Evolutionary conservation across 495 filamentous ascomycete species (phyloP).

Genomic region (Podospora tetraspora): DNA sequence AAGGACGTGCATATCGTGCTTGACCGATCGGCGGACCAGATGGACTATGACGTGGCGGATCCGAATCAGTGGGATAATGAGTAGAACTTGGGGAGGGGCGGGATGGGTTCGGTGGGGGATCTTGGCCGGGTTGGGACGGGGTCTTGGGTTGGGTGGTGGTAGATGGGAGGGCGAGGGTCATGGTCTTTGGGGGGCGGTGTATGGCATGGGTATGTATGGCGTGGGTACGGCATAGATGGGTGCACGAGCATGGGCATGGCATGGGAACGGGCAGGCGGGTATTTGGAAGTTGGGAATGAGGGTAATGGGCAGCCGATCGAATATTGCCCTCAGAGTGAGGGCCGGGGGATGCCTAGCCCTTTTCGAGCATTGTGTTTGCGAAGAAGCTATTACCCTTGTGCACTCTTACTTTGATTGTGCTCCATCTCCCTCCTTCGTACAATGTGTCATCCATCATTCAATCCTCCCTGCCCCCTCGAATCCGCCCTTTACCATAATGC

Average conservation of each 20-base stretch:
- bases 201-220: neutral
- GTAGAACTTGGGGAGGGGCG: neutral
- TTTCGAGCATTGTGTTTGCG: neutral
- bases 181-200: neutral
- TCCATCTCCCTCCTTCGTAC: too few relatives aligned
- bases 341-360: neutral
- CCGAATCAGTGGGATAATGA: conserved; percentile 38
- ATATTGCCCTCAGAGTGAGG: too few relatives aligned
- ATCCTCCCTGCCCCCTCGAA: too few relatives aligned
- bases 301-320: too few relatives aligned
- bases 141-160: neutral
- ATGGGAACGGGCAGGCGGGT: neutral
- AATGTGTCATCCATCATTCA: too few relatives aligned
- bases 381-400: neutral
- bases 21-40: conserved; percentile 21
- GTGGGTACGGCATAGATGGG: neutral
- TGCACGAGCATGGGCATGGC: neutral
- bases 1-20: conserved; percentile 33
- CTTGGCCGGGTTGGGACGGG: neutral
- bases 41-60: conserved; percentile 45
- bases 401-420: neutral
- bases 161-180: neutral
- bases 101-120: neutral
- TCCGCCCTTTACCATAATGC: neutral
- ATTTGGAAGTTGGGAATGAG: too few relatives aligned